These are phyloP conservation scores for Aspergillus alliaceus DNA, from an alignment of 2,329 filamentous ascomycete genomes.

Conservation along the genomic window DNA sequence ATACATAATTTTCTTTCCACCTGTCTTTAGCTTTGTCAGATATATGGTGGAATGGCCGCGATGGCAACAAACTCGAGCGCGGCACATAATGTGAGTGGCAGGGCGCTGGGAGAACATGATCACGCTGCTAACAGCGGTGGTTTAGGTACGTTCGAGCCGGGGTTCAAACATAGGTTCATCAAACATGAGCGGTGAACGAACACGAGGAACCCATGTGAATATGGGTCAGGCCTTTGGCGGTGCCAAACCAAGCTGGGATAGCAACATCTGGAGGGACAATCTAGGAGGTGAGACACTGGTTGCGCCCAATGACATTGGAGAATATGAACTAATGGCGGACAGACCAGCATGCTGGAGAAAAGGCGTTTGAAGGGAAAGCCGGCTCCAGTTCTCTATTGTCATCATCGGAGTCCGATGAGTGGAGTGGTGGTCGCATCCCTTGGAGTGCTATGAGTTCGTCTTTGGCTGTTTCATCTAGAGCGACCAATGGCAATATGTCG, in stretches of 20 bases:
- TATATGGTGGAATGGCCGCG: conserved; percentile 31
- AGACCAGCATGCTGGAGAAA: conserved; percentile 32
- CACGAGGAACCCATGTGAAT: conserved; percentile 38
- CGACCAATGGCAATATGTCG: conserved; percentile 47
- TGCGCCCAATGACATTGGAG: conserved; percentile 17
- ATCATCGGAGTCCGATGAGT: conserved; percentile 67
- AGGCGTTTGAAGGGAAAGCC: conserved; percentile 55
- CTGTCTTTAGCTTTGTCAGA: conserved; percentile 8
- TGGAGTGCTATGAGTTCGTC: conserved; percentile 59
- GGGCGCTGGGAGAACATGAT: neutral
- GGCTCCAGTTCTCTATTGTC: conserved; percentile 69
- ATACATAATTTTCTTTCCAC: conserved; percentile 24
- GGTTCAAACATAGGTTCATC: conserved; percentile 42
- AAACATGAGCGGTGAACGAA: conserved; percentile 34
- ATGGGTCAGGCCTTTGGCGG: conserved; percentile 47
- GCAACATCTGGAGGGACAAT: conserved; percentile 55
- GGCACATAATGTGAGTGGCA: conserved; percentile 39
- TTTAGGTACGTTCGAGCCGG: conserved; percentile 35
- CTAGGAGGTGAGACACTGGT: conserved; percentile 38
- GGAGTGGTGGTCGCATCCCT: conserved; percentile 53
- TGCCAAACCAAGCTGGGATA: conserved; percentile 45
- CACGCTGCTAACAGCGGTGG: conserved; percentile 10
- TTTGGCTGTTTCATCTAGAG: conserved; percentile 45
- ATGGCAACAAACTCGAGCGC: conserved; percentile 37
- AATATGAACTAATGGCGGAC: neutral